Conservation (phyloP, 2,329 filamentous ascomycete genomes). For the Arthroderma sp. region DNA sequence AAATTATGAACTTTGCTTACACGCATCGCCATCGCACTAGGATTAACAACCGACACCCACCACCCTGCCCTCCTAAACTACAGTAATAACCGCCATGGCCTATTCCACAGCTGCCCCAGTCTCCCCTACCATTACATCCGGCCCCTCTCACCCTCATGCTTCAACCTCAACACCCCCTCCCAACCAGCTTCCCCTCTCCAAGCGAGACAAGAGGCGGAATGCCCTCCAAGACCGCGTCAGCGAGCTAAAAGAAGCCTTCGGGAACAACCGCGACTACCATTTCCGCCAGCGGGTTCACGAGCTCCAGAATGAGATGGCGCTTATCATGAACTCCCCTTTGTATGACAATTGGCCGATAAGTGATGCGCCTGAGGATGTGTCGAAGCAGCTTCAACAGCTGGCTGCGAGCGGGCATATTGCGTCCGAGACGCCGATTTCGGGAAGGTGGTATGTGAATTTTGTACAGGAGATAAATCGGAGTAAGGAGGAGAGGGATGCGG, state of each 20-base stretch:
- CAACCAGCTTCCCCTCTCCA: slow-evolving; percentile 44
- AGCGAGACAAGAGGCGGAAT: slow-evolving; percentile 81
- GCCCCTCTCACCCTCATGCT: slow-evolving; percentile 4
- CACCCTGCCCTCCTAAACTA: background rate
- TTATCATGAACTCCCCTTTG: slow-evolving; percentile 74
- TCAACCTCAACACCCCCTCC: slow-evolving; percentile 13
- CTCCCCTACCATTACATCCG: slow-evolving; percentile 5
- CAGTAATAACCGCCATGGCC: slow-evolving; percentile 5
- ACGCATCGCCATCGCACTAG: no score
- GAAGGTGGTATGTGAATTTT: slow-evolving; percentile 74
- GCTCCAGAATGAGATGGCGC: slow-evolving; percentile 78
- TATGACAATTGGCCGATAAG: slow-evolving; percentile 59
- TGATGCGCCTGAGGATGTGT: slow-evolving; percentile 52
- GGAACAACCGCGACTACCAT: slow-evolving; percentile 64
- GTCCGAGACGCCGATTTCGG: slow-evolving; percentile 56
- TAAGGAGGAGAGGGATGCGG: slow-evolving; percentile 74
- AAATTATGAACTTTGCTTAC: no score
- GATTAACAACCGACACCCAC: no score
- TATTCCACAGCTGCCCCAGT: slow-evolving; percentile 6
- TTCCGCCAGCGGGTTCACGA: slow-evolving; percentile 84
- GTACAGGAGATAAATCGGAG: slow-evolving; percentile 76
- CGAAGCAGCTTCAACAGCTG: slow-evolving; percentile 46
- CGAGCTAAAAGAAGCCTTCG: slow-evolving; percentile 63
- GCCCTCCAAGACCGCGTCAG: slow-evolving; percentile 67
- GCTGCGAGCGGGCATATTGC: slow-evolving; percentile 48